phyloP scores from a whole-genome alignment of 2,329 filamentous ascomycete species.

The Diaporthe caulivora region DNA sequence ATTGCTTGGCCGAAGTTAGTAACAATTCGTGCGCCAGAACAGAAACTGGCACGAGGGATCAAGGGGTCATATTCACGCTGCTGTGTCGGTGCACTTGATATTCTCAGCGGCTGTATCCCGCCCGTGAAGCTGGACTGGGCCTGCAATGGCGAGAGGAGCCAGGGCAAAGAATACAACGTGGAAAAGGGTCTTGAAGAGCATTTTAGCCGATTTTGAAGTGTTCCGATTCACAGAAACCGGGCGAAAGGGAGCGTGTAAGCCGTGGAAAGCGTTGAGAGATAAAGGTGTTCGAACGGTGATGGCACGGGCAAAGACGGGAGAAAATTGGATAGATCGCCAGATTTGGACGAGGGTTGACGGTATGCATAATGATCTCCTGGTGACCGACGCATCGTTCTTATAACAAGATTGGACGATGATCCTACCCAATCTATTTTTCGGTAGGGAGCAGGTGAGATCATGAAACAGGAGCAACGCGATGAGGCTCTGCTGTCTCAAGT shows the following conservation, averaged over 20 bases:
- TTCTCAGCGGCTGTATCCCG: slow-evolving; percentile 20
- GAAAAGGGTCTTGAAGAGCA: neutral
- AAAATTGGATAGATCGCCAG: neutral
- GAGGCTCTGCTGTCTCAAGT: slow-evolving; percentile 36
- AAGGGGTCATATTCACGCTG: slow-evolving; percentile 1
- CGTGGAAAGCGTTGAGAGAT: too few relatives aligned
- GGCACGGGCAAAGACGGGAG: neutral
- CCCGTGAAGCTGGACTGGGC: slow-evolving; percentile 19
- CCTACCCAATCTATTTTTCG: neutral
- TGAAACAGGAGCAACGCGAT: slow-evolving; percentile 20
- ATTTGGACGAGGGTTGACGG: neutral
- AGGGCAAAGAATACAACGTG: neutral
- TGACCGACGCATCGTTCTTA: neutral
- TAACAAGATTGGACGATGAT: neutral
- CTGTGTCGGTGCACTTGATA: slow-evolving; percentile 29
- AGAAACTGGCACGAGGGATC: neutral
- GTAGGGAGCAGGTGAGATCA: slow-evolving; percentile 1
- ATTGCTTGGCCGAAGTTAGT: slow-evolving; percentile 45
- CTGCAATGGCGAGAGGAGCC: slow-evolving; percentile 3
- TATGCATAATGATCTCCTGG: too few relatives aligned
- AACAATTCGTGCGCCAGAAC: neutral
- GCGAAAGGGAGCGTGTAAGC: neutral
- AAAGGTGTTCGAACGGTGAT: too few relatives aligned
- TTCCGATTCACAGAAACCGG: neutral
- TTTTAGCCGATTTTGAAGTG: neutral